Conservation (phyloP, 306 rosid species). For the Hylodesmum podocarpum region DNA sequence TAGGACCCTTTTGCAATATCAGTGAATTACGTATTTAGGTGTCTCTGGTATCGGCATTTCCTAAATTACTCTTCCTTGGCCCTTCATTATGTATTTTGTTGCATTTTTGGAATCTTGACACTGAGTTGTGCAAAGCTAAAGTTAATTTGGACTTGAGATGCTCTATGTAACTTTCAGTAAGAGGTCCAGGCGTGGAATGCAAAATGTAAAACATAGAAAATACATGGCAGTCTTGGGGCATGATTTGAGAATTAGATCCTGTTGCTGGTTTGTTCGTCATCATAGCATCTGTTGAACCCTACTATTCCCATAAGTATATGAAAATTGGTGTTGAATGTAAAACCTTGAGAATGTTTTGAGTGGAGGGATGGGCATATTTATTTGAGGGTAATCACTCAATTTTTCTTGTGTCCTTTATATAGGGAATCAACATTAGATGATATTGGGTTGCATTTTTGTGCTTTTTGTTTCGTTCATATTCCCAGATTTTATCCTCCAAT, state of each 20-base stretch:
- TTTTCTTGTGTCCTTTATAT: not conserved
- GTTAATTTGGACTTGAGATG: not conserved
- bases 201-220: not conserved
- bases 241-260: not conserved
- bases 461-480: not conserved
- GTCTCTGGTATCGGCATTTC: not conserved
- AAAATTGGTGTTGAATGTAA: constrained; percentile 15
- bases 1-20: not conserved
- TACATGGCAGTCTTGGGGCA: not conserved
- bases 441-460: not conserved
- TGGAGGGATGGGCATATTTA: not conserved
- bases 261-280: constrained; percentile 9
- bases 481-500: not conserved
- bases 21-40: not conserved
- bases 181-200: constrained; percentile 8
- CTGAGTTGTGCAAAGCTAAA: not conserved
- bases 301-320: not conserved
- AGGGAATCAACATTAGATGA: not conserved
- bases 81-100: not conserved
- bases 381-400: not conserved
- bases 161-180: constrained; percentile 1
- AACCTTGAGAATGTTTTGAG: not conserved
- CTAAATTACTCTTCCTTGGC: constrained; percentile 4
- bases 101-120: not conserved
- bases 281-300: not conserved